Conservation (phyloP, 2,329 filamentous ascomycete species). For the Didymella lethalis region DNA sequence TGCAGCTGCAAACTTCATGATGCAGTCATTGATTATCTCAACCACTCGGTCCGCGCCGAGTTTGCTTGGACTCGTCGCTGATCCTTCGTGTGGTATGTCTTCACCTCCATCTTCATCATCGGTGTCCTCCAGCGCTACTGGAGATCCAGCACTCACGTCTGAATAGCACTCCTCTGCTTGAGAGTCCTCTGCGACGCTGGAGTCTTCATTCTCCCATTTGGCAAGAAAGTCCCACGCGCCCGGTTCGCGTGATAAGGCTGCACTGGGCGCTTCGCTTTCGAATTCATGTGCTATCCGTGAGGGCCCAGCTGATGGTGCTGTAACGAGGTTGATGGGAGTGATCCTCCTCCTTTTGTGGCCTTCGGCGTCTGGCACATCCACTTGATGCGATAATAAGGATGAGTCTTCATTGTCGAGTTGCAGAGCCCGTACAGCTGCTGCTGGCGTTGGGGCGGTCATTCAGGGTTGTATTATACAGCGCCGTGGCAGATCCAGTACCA, state of each 20-base stretch:
- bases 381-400: neutral
- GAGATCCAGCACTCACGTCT: slow-evolving; percentile 18
- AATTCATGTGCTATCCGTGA: neutral
- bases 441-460: neutral
- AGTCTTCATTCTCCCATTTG: slow-evolving; percentile 7
- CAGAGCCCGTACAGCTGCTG: neutral
- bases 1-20: slow-evolving; percentile 26
- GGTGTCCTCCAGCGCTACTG: slow-evolving; percentile 7
- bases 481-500: neutral
- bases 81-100: neutral
- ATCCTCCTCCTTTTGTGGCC: slow-evolving; percentile 12
- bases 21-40: slow-evolving; percentile 40
- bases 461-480: too few relatives aligned
- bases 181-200: slow-evolving; percentile 8
- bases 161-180: slow-evolving; percentile 22
- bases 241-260: neutral
- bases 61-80: slow-evolving; percentile 6
- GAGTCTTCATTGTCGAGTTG: neutral
- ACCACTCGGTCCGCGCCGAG: slow-evolving; percentile 26
- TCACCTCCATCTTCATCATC: neutral
- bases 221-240: slow-evolving; percentile 6
- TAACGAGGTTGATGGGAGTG: neutral
- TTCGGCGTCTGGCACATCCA: neutral
- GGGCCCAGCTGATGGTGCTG: neutral
- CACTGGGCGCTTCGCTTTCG: neutral